Conservation (phyloP, 2,329 filamentous ascomycete species). For the Claviceps maximensis region DNA sequence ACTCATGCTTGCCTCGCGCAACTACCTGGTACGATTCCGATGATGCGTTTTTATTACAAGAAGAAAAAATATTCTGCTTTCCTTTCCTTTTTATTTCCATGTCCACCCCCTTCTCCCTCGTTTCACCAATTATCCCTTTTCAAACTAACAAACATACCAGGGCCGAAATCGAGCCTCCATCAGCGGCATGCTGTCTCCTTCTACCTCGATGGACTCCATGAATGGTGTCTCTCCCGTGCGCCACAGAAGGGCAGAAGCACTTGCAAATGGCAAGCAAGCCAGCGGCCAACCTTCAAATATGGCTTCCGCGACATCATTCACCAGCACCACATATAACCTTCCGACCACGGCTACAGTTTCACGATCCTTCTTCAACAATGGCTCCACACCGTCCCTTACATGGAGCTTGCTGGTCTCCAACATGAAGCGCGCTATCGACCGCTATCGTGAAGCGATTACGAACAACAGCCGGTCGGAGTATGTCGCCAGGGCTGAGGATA, state of each 20-base stretch:
- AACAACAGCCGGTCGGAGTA: slow-evolving; percentile 78
- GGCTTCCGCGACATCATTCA: slow-evolving; percentile 49
- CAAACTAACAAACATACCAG: slow-evolving; percentile 17
- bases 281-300: slow-evolving; percentile 36
- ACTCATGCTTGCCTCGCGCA: slow-evolving; percentile 50
- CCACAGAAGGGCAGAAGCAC: slow-evolving; percentile 43
- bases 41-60: too few species aligned
- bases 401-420: slow-evolving; percentile 87
- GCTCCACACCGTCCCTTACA: slow-evolving; percentile 63
- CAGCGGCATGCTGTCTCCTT: slow-evolving; percentile 63
- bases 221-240: slow-evolving; percentile 51
- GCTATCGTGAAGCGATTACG: slow-evolving; percentile 80
- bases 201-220: slow-evolving; percentile 84
- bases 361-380: slow-evolving; percentile 82
- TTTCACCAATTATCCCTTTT: too few species aligned
- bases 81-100: neutral
- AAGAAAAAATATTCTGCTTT: neutral
- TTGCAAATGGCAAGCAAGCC: slow-evolving; percentile 25
- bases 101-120: too few species aligned
- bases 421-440: slow-evolving; percentile 82
- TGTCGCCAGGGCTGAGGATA: slow-evolving; percentile 89
- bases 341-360: slow-evolving; percentile 51
- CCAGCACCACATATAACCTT: slow-evolving; percentile 42
- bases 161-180: slow-evolving; percentile 53
- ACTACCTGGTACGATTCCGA: slow-evolving; percentile 47